Evolutionary conservation across 2,329 filamentous ascomycete species (phyloP).

Genomic region (Cercospora citrullina): DNA sequence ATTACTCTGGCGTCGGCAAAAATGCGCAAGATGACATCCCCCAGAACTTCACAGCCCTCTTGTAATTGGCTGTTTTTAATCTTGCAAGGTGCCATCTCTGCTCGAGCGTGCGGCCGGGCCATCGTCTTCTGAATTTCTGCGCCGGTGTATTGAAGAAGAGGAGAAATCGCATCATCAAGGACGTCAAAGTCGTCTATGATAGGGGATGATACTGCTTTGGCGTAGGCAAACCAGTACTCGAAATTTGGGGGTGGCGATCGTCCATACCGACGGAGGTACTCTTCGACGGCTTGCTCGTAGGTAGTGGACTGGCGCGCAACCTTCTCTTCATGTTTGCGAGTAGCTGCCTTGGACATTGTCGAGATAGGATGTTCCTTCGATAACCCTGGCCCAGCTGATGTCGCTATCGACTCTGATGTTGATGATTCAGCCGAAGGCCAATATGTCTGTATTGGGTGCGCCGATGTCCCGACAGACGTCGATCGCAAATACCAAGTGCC

Average conservation of each 20-base stretch:
- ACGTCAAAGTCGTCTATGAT: slow-evolving; percentile 51
- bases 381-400: background rate
- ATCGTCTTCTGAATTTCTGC: slow-evolving; percentile 2
- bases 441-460: background rate
- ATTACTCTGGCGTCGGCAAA: slow-evolving; percentile 4
- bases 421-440: background rate
- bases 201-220: slow-evolving; percentile 40
- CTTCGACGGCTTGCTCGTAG: slow-evolving; percentile 13
- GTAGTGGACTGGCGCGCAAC: slow-evolving; percentile 19
- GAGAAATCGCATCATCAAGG: slow-evolving; percentile 13
- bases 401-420: background rate
- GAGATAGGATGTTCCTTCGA: slow-evolving; percentile 6
- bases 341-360: slow-evolving; percentile 1
- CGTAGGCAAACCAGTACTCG: slow-evolving; percentile 48
- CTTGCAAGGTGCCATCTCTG: background rate
- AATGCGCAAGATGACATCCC: background rate
- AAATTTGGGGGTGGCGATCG: slow-evolving; percentile 51
- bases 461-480: background rate
- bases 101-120: background rate
- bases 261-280: slow-evolving; percentile 44
- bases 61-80: slow-evolving; percentile 10
- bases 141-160: slow-evolving; percentile 14
- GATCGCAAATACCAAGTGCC: background rate
- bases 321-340: slow-evolving; percentile 10
- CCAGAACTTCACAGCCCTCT: background rate